These are phyloP conservation scores for Rhodotorula babjevae DNA, from an alignment of 768 basidiomycete genomes.

Conservation along the genomic window DNA sequence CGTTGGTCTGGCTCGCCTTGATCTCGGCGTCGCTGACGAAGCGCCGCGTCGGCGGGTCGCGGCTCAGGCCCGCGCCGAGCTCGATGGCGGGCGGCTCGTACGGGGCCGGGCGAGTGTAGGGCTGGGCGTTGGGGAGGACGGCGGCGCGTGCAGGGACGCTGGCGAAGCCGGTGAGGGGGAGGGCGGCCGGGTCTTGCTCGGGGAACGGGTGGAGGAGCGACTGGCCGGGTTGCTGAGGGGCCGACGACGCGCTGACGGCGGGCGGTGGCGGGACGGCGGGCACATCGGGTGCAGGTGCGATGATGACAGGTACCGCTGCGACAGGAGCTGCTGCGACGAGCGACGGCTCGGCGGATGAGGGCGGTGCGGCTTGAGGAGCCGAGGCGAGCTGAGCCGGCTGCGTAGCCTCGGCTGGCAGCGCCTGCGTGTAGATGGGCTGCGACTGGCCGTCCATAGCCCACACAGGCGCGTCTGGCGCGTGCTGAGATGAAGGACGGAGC, in stretches of 20 bases:
- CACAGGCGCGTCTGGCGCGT: not conserved
- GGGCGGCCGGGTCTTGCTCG: constrained; percentile 14
- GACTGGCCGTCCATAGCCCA: constrained; percentile 1
- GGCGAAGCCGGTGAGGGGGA: constrained; percentile 25
- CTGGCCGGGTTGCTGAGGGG: not conserved
- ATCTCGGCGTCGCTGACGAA: constrained; percentile 14
- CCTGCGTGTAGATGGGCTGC: constrained; percentile 11
- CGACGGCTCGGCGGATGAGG: not conserved
- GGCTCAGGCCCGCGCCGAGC: constrained; percentile 20
- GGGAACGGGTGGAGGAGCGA: constrained; percentile 20
- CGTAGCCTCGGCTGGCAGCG: not conserved
- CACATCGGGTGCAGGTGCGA: not conserved
- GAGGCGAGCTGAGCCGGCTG: not conserved
- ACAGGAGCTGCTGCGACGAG: not conserved
- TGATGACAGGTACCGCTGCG: no score
- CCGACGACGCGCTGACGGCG: not conserved
- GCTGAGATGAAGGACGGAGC: not conserved
- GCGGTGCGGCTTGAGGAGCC: not conserved
- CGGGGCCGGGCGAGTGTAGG: constrained; percentile 15
- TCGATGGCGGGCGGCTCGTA: not conserved
- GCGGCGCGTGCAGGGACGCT: constrained; percentile 22
- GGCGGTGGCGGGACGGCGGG: not conserved
- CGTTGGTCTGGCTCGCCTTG: not conserved
- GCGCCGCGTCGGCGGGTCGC: constrained; percentile 12
- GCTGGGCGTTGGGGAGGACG: constrained; percentile 18